Base-by-base conservation (phyloP, 352 stramenopile species). In the Peronosclerospora sorghi region DNA sequence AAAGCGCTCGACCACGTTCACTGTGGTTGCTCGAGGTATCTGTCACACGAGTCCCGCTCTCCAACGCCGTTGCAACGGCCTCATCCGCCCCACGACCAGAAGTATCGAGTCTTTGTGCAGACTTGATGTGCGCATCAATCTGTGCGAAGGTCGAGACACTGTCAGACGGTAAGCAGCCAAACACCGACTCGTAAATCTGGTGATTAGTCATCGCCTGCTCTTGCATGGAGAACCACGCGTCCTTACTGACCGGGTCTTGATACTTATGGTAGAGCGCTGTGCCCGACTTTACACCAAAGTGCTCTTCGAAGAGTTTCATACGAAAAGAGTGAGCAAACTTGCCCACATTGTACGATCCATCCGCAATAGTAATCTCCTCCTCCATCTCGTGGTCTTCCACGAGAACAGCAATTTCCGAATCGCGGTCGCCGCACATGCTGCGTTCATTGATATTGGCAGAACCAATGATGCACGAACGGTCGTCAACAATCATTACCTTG, bases 401-500 rank as follows among this genome's bases (percentile, higher is more conserved):
- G 2, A 89, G 28, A 17, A 87, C 76, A n/a, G 80, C 80, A 45
- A 93, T 86, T 52, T 93, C 80, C 19, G 80, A 93, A 49, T 93
- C 80, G 34, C 80, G 75, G 51, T 90, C 77, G 27, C 80, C 80
- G n/a, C 61, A 77, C 77, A 90, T 83, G 49, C 75, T 89, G 41
- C 80, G 74, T 44, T 93, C 80, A 54, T 93, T 93, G 41, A 93
- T 86, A 51, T 93, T 93, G 20, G 80, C 80, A 2, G 72, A 86
- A 8, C 80, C 80, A 21, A 93, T 87, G 58, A 93, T 90, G 37
- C 58, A 78, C 37, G 46, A 58, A 24, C 73, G 62, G 35, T 93
- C 80, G 52, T 93, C 80, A 8, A 89, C 80, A 36, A 93, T 89
- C 77, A 93, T 95, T 45, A 94, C 56, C 58, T 96, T 96, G 48